Base-by-base conservation (phyloP, 192 early-diverging fungal species). In the Entomortierella chlamydospora region DNA sequence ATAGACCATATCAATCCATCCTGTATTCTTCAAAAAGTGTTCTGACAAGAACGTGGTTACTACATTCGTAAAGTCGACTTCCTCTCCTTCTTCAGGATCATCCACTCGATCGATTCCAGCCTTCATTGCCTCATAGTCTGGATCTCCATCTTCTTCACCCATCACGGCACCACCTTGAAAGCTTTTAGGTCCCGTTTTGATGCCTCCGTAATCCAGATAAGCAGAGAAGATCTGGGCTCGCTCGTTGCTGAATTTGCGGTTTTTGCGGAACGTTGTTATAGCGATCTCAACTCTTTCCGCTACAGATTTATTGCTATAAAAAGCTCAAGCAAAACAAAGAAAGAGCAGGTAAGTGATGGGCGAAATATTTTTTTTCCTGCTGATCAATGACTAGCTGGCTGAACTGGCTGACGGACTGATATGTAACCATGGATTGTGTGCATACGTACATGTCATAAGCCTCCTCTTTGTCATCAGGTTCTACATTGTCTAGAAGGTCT, bases 191-290 rank as follows among this genome's bases (percentile, higher is more conserved):
- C 86, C 85, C 0, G 85, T 76, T 1, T 73, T 64, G 43, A 90
- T 83, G 12, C 88, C 88, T 11, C 88, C 88, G 66, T 84, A 88
- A 18, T 64, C 61, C 26, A 90, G 71, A 50, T 90, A 90, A 31
- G 70, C 63, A 18, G 81, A 76, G 61, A 90, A 72, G 43, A 90
- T 85, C 53, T 66, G 56, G 2, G 78, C 71, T 18, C 82, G 82
- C n/a, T 64, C 67, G 7, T 66, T 43, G 9, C 26, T 73, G 33
- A 90, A 88, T 57, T 82, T 85, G 34, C 86, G 86, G 29, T 87
- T 90, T 47, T 87, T 85, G 39, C 82, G 81, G 59, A 86, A 90
- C 39, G 80, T 81, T 34, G 81, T 81, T 33, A 90, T 72, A 0
- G 88, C 88, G 61, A 77, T 59, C 55, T 86, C 88, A 6, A 90